A percentile compares a stretch with the other conserved stretches of the same genome.
Evolutionary conservation across 352 stramenopile genomes (phyloP).

Genomic region (Pythium graminicola): DNA sequence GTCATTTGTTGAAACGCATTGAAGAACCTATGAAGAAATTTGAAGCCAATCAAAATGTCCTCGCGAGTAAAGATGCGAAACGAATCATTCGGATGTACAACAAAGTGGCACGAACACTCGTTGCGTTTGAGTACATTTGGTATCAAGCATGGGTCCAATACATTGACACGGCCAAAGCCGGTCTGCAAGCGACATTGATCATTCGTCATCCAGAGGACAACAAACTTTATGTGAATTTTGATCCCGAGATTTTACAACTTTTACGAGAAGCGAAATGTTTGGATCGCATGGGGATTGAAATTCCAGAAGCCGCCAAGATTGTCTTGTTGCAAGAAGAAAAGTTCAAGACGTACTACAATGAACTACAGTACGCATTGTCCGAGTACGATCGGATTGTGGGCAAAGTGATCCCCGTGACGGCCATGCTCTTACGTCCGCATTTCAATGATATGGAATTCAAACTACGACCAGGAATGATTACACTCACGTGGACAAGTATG

Average conservation of each 20-base stretch:
- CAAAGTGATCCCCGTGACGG: constrained; percentile 97
- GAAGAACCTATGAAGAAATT: constrained; percentile 99
- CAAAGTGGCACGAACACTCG: constrained; percentile 96
- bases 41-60: constrained; percentile 96
- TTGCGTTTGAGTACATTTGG: constrained; percentile 99
- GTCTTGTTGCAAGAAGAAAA: constrained; percentile 97
- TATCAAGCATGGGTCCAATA: constrained; percentile 98
- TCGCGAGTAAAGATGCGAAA: constrained; percentile 96
- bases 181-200: constrained; percentile 97
- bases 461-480: constrained; percentile 97
- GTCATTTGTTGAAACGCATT: constrained; percentile 97
- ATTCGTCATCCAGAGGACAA: constrained; percentile 98
- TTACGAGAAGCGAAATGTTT: constrained; percentile 97
- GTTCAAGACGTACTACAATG: constrained; percentile 98
- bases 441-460: constrained; percentile 99
- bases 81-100: constrained; percentile 99
- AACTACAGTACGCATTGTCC: constrained; percentile 94
- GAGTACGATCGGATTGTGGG: constrained; percentile 97
- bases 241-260: constrained; percentile 97
- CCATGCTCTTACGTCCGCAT: constrained; percentile 92
- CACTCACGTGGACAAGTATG: constrained; percentile 99
- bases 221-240: constrained; percentile 99
- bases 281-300: constrained; percentile 97
- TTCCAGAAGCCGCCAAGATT: constrained; percentile 97
- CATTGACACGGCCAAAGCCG: constrained; percentile 97